Evolutionary conservation across 1,284 basidiomycete genomes (phyloP), one percentile per base, ranked within the genome.

Genomic region (Baeospora myosura): DNA sequence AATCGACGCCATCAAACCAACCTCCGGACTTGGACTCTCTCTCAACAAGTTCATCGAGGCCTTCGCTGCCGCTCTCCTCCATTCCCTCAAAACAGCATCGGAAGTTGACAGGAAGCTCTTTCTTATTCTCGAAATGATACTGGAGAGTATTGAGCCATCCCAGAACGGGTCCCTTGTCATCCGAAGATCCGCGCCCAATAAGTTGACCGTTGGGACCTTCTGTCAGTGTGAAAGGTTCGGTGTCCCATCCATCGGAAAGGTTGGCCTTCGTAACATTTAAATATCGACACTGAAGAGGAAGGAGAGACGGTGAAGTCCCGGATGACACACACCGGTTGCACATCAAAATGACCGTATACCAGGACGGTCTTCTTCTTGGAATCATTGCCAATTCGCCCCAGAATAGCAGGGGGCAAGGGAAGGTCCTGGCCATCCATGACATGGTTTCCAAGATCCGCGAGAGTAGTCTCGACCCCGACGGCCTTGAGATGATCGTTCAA

Each of bases 21-120:
- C 76, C 74, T 28, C 72, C 82, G 44, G 76, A 73, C 39, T 72
- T 65, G 45, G 83, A 82, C 68, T 98, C 92, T 38, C 71, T 72
- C 49, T 76, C 68, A 52, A 98, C 93, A 39, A 97, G 78, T 40
- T 89, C 89, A 58, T 98, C 94, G 8, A 98, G 74, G 4, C 93
- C 93, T 55, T 93, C 90, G 33, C 87, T 91, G 5, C 95, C 95
- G 52, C 76, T 88, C 69, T 98, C 95, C 64, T 98, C 95, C 96
- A 98, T 98, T 5, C 95, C 93, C 63, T 98, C 95, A 57, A 98
- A 94, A 69, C 89, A 92, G 71, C 93, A 86, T 55, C 84, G 81
- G 52, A 98, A 65, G 65, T 98, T 98, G 41, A 98, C 95, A 1
- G 95, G 95, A 14, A 98, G 74, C 39, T 85, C 79, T 42, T 85